These are phyloP conservation scores for Cryptococcus sp. DNA, from an alignment of 1,284 basidiomycete genomes.

Conservation along the genomic window DNA sequence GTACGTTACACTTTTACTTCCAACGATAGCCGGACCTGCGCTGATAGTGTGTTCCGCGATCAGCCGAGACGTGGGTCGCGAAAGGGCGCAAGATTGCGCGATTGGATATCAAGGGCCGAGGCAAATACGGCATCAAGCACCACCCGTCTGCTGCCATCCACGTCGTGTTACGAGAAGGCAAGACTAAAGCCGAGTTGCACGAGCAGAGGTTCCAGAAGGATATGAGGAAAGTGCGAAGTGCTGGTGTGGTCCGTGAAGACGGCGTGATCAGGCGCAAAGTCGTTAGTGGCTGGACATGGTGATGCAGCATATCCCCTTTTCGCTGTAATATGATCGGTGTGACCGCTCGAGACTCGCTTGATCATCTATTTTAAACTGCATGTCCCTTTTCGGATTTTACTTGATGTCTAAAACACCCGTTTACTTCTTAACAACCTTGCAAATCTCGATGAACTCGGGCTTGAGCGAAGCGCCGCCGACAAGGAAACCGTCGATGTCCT, in stretches of 20 bases:
- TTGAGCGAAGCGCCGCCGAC: conserved; percentile 98
- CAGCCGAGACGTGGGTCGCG: conserved; percentile 90
- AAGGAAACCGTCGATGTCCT: conserved; percentile 97
- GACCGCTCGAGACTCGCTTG: neutral
- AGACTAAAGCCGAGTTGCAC: conserved; percentile 71
- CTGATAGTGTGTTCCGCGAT: neutral
- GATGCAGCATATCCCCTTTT: conserved; percentile 20
- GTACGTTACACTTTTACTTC: conserved; percentile 57
- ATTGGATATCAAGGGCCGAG: conserved; percentile 84
- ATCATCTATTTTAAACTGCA: neutral
- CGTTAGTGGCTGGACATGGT: conserved; percentile 74
- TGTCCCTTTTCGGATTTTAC: neutral
- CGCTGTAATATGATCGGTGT: no score
- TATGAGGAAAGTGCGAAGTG: conserved; percentile 73
- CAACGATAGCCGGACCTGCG: neutral
- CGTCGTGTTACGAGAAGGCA: conserved; percentile 80
- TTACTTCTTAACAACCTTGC: conserved; percentile 63
- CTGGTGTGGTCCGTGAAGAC: conserved; percentile 75
- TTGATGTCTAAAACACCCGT: no score
- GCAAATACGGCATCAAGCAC: conserved; percentile 73
- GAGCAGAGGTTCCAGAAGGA: conserved; percentile 66
- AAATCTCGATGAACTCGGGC: conserved; percentile 92
- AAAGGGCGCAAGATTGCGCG: conserved; percentile 74
- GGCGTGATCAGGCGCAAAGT: conserved; percentile 73
- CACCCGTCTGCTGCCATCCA: conserved; percentile 77